Conservation (phyloP, 2,329 filamentous ascomycete species). For the Elsinoe fawcettii region DNA sequence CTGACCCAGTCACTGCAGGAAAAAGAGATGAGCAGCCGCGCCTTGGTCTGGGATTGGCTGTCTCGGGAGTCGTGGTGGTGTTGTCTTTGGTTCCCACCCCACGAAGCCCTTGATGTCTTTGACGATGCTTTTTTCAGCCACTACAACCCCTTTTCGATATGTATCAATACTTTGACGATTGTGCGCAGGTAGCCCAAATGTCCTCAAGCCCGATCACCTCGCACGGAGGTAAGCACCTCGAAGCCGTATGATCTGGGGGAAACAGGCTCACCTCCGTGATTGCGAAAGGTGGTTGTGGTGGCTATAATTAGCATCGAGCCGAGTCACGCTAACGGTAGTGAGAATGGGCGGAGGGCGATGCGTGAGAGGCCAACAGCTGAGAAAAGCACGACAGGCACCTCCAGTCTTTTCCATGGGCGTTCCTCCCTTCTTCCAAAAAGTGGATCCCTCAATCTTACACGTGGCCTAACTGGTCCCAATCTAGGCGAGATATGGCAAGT, state of each 20-base stretch:
- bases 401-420: conserved; percentile 5
- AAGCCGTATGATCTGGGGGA: background rate
- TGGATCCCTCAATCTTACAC: conserved; percentile 4
- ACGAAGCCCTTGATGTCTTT: conserved; percentile 5
- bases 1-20: too few species aligned
- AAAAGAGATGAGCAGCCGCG: conserved; percentile 5
- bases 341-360: background rate
- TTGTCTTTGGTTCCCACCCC: background rate
- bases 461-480: background rate
- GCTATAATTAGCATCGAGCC: background rate
- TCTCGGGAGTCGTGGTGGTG: background rate
- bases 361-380: background rate
- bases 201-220: background rate
- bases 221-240: background rate
- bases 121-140: conserved; percentile 3
- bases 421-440: conserved; percentile 1
- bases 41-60: conserved; percentile 2
- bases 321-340: conserved; percentile 9
- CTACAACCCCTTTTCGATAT: background rate
- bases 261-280: background rate
- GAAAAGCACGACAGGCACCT: background rate
- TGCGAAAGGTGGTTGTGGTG: conserved; percentile 10
- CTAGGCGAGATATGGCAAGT: background rate
- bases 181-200: background rate
- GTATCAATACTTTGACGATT: background rate